A percentile compares a stretch with the other conserved stretches of the same genome.
phyloP scores from a whole-genome alignment of 164 flowering plant genomes.

The Cinnamomum micranthum region DNA sequence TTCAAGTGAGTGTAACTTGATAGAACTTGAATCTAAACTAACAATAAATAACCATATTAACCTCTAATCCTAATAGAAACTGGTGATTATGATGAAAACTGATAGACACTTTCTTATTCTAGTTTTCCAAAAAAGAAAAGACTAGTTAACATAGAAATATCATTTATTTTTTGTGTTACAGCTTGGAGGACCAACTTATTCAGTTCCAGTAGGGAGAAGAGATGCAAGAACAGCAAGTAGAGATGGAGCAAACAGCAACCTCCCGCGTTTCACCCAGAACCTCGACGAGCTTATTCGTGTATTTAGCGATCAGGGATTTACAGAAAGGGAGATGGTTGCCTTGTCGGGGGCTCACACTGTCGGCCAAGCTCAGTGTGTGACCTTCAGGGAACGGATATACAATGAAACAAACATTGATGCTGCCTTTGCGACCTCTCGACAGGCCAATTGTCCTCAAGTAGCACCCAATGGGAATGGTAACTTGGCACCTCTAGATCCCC shows the following conservation, averaged over 20 bases:
- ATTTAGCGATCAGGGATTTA: conserved; percentile 1
- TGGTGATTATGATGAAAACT: too few species aligned
- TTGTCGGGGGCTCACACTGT: neutral
- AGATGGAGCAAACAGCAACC: neutral
- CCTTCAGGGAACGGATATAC: conserved; percentile 5
- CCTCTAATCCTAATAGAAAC: neutral
- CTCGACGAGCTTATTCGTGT: neutral
- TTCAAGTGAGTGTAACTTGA: neutral
- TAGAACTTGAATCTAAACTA: too few species aligned
- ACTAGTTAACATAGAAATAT: neutral
- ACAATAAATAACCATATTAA: neutral
- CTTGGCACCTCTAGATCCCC: neutral
- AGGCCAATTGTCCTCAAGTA: neutral
- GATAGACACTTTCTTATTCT: too few species aligned
- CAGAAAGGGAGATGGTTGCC: neutral
- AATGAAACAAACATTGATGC: neutral
- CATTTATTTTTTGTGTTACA: conserved; percentile 3
- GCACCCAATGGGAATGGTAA: neutral
- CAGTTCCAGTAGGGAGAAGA: conserved; percentile 36
- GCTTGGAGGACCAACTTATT: conserved; percentile 41
- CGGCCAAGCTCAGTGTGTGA: neutral
- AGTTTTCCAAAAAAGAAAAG: too few species aligned
- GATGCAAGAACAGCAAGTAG: conserved; percentile 12
- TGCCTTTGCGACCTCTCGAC: neutral
- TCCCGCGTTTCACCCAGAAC: neutral